A percentile compares a stretch with the other conserved stretches of the same genome.
These are phyloP conservation scores for Cladosporium sp. DNA, from an alignment of 2,329 filamentous ascomycete genomes.

Conservation along the genomic window DNA sequence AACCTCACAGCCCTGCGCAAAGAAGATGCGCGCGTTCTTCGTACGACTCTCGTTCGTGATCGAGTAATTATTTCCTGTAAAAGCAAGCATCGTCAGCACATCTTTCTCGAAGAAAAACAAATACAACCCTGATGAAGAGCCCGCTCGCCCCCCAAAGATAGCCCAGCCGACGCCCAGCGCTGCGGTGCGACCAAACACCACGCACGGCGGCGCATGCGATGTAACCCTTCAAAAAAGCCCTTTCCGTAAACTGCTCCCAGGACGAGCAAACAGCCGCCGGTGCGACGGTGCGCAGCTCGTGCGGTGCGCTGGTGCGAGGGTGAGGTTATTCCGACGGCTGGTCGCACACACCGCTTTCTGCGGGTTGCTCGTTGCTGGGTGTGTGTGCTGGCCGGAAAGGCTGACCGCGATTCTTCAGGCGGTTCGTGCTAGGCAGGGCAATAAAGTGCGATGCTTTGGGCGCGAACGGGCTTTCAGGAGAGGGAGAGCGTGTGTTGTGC, in stretches of 20 bases:
- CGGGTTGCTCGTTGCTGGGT: background rate
- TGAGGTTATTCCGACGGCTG: slow-evolving; percentile 11
- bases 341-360: slow-evolving; percentile 10
- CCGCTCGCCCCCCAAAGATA: background rate
- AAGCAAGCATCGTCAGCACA: background rate
- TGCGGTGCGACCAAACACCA: slow-evolving; percentile 7
- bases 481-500: background rate
- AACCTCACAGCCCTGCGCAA: slow-evolving; percentile 74
- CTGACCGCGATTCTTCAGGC: slow-evolving; percentile 1
- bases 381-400: background rate
- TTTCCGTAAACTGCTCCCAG: background rate
- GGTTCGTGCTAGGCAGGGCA: background rate
- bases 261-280: background rate
- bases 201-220: background rate
- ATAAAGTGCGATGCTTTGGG: background rate
- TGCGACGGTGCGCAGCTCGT: slow-evolving; percentile 8
- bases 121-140: background rate
- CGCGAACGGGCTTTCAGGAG: background rate
- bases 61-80: slow-evolving; percentile 81
- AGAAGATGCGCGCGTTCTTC: slow-evolving; percentile 73
- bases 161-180: background rate
- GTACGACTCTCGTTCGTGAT: slow-evolving; percentile 71
- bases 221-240: slow-evolving; percentile 3
- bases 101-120: background rate
- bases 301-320: slow-evolving; percentile 7